Evolutionary conservation across 73 alveolate species (phyloP).

Genomic region (Paramecium sonneborni): DNA sequence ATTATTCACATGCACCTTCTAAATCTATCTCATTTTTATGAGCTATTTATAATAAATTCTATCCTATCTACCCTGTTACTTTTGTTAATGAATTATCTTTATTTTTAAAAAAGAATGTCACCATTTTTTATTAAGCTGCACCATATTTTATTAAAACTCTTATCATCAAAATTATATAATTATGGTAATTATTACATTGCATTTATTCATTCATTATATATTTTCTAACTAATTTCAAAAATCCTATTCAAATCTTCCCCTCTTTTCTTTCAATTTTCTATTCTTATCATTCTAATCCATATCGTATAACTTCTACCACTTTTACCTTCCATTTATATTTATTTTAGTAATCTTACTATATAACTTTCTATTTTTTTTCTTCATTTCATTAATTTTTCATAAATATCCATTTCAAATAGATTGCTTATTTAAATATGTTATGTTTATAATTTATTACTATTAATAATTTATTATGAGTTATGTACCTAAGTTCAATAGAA

Average conservation of each 20-base stretch:
- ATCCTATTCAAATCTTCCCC: no score
- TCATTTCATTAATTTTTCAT: no score
- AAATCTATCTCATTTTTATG: constrained; percentile 80
- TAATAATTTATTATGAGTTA: neutral
- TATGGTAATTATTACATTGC: neutral
- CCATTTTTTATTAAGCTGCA: constrained; percentile 1
- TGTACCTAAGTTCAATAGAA: neutral
- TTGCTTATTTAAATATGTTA: neutral
- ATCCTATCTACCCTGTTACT: constrained; percentile 77
- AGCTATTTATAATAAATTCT: constrained; percentile 79
- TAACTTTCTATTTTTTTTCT: neutral
- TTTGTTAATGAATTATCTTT: constrained; percentile 70
- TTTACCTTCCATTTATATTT: no score
- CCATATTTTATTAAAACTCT: neutral
- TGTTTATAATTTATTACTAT: neutral
- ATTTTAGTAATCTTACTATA: no score
- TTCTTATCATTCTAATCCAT: no score
- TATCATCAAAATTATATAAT: neutral
- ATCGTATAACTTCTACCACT: no score
- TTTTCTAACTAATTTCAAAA: neutral
- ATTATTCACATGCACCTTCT: constrained; percentile 92
- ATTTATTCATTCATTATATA: neutral
- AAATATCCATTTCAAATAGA: neutral
- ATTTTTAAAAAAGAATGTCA: constrained; percentile 52
- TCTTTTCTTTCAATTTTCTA: no score